Conservation (phyloP, 768 basidiomycete genomes). For the Coprinopsis cinerea region DNA sequence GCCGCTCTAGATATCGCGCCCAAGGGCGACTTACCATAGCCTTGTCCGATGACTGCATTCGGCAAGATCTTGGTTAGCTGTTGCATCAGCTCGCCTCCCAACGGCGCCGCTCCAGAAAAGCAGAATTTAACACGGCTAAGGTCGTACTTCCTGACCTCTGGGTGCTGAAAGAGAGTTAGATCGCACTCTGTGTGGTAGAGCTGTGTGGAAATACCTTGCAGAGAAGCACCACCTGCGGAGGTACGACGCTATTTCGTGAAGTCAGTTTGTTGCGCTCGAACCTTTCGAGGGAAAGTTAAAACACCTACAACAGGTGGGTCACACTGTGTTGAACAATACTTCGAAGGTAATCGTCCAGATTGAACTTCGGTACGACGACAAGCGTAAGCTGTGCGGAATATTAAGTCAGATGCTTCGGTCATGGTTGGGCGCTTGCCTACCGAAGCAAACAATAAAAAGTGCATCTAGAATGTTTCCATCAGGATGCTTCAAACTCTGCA, state of each 20-base stretch:
- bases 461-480: conserved; percentile 30
- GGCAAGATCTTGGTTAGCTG: conserved; percentile 43
- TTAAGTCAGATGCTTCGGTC: neutral
- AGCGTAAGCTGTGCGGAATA: conserved; percentile 37
- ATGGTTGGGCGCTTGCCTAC: conserved; percentile 24
- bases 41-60: conserved; percentile 59
- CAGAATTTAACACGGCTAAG: conserved; percentile 46
- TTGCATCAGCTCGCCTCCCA: conserved; percentile 50
- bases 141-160: conserved; percentile 42
- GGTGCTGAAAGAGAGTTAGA: conserved; percentile 33
- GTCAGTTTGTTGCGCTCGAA: neutral
- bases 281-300: no score
- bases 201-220: conserved; percentile 43
- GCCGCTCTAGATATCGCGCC: no score
- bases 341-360: conserved; percentile 46
- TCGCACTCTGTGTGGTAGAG: neutral
- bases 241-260: conserved; percentile 42
- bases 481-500: no score
- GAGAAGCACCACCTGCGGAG: conserved; percentile 60
- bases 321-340: conserved; percentile 51
- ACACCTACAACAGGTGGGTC: conserved; percentile 49
- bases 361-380: conserved; percentile 64
- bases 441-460: conserved; percentile 48
- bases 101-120: conserved; percentile 58
- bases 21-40: conserved; percentile 46